Base-by-base conservation (phyloP, 176 grass and related monocot genomes). In the Melocanna baccifera region DNA sequence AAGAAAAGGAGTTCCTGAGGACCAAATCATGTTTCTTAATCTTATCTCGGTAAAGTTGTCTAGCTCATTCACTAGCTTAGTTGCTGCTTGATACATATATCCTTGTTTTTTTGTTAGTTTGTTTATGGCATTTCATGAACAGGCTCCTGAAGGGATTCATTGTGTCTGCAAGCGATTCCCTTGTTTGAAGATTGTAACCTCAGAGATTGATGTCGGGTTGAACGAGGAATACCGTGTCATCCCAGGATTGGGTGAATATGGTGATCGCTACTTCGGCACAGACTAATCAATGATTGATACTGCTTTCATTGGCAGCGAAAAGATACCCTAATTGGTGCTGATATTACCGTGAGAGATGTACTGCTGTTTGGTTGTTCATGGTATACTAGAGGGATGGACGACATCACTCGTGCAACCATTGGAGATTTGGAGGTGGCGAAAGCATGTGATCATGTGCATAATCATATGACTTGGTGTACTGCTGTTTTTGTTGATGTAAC, bases 241-340 rank as follows among this genome's bases (percentile, higher is more conserved):
- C 67, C 95, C 95, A 32, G 95, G 95, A 32, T 75, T 98, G 87
- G 95, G 95, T 2, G 95, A 98, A 73, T 98, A 94, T 62, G 95
- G 95, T 0, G 95, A 98, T 56, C 86, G 92, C 53, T 95, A 98
- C 74, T 98, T 98, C 26, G 95, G 95, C 46, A 98, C 95, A 32
- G 88, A 91, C 78, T 94, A 85, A 63, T 56, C 30, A 20, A 25
- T 68, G 19, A 7, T 48, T 25, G 58, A 42, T 61, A 23, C 67
- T 40, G 11, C 43, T 82, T 68, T 82, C 41, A 13, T 45, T 48
- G 48, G 84, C 39, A 28, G n/a, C 14, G 11, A 71, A 76, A 51
- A 36, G 64, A 72, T 14, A 64, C 25, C 39, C 58, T 11, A 76
- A 39, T 25, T 80, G 80, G 80, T 73, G 32, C 80, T 90, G 59